These are phyloP conservation scores for Ramalina peruviana DNA, from an alignment of 495 filamentous ascomycete genomes.

Conservation along the genomic window DNA sequence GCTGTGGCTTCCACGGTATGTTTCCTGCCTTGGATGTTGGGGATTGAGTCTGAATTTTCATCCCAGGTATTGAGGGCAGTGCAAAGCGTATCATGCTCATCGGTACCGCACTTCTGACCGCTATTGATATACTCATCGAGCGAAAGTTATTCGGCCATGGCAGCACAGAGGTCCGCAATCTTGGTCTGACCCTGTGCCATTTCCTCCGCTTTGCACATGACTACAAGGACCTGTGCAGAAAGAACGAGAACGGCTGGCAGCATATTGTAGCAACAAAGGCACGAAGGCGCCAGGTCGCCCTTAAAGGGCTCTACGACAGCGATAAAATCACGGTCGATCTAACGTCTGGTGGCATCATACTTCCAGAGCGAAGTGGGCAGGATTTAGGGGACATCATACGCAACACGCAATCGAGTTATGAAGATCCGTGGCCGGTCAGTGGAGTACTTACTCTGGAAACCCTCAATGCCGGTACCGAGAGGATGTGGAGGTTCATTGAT, in stretches of 20 bases:
- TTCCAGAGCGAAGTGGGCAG: not conserved
- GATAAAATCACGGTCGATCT: not conserved
- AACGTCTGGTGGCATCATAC: not conserved
- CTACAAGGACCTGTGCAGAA: not conserved
- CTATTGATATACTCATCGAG: conserved; percentile 20
- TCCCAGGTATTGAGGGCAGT: conserved; percentile 17
- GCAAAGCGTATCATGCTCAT: conserved; percentile 10
- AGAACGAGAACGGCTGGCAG: conserved; percentile 6
- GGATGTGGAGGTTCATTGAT: not conserved
- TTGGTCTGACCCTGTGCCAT: conserved; percentile 20
- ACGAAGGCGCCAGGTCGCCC: not conserved
- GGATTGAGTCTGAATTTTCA: not conserved
- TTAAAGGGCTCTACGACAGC: not conserved
- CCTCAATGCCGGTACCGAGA: not conserved
- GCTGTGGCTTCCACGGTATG: not conserved
- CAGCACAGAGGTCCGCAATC: conserved; percentile 21
- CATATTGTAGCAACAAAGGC: not conserved
- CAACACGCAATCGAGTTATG: not conserved
- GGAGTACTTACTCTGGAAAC: not conserved
- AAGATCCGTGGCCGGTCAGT: not conserved
- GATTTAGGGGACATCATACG: not conserved
- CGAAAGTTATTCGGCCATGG: conserved; percentile 17
- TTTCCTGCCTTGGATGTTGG: conserved; percentile 9
- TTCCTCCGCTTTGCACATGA: conserved; percentile 12
- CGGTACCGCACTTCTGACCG: conserved; percentile 20